phyloP scores from a whole-genome alignment of 805 yeast species.

The Metschnikowia lunata region DNA sequence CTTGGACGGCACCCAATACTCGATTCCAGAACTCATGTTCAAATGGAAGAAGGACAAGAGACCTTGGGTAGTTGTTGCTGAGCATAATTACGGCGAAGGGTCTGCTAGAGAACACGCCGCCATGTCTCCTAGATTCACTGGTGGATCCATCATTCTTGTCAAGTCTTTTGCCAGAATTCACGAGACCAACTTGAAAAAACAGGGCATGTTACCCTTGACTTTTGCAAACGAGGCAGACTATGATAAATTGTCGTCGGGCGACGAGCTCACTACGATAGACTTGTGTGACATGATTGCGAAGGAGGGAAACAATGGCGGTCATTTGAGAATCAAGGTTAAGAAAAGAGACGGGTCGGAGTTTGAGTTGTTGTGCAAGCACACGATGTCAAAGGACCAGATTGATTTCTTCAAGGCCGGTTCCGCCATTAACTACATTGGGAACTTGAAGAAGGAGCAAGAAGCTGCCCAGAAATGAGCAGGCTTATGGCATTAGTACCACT shows the following conservation, averaged over 20 bases:
- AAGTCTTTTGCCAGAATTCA: constrained; percentile 98
- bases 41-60: constrained; percentile 83
- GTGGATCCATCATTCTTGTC: constrained; percentile 83
- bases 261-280: constrained; percentile 35
- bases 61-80: constrained; percentile 96
- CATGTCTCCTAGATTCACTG: constrained; percentile 88
- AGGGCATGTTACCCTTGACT: constrained; percentile 93
- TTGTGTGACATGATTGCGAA: constrained; percentile 54
- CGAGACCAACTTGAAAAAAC: constrained; percentile 96
- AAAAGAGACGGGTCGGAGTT: constrained; percentile 67
- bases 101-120: constrained; percentile 99
- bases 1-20: constrained; percentile 67
- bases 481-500: too few species aligned
- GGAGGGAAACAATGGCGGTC: constrained; percentile 86
- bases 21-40: constrained; percentile 95
- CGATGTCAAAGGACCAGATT: constrained; percentile 95
- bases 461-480: background rate
- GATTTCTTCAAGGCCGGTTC: constrained; percentile 97
- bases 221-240: constrained; percentile 89
- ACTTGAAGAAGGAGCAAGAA: constrained; percentile 29
- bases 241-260: constrained; percentile 74
- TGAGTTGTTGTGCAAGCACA: constrained; percentile 77
- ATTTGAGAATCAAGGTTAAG: constrained; percentile 64
- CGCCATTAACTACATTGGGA: constrained; percentile 89
- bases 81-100: constrained; percentile 98